Conservation (phyloP, 2,329 filamentous ascomycete genomes). For the Clonostachys rosea region DNA sequence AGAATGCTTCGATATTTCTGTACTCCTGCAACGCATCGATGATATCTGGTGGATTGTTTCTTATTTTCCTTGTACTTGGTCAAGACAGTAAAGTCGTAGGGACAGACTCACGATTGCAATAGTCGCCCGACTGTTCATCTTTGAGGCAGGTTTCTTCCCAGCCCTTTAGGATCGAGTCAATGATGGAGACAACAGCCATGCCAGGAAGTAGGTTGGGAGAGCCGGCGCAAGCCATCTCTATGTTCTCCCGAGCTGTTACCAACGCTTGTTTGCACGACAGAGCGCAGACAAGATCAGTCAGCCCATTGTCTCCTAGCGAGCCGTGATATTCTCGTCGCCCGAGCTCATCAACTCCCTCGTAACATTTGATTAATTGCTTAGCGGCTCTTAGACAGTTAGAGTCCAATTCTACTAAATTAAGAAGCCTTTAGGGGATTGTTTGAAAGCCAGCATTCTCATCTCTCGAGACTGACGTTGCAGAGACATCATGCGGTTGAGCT, state of each 20-base stretch:
- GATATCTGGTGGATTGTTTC: not conserved
- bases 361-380: not conserved
- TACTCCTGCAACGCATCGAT: not conserved
- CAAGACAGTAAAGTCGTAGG: not conserved
- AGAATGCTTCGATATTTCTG: constrained; percentile 2
- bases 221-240: not conserved
- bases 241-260: not conserved
- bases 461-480: too few species aligned
- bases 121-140: constrained; percentile 1
- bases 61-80: too few species aligned
- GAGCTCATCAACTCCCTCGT: not conserved
- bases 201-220: not conserved
- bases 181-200: not conserved
- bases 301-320: not conserved
- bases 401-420: too few species aligned
- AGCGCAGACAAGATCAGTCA: not conserved
- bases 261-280: not conserved
- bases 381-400: too few species aligned
- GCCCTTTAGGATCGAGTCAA: not conserved
- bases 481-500: too few species aligned
- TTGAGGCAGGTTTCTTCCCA: constrained; percentile 5
- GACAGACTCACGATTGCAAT: constrained; percentile 3
- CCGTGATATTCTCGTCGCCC: not conserved
- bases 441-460: too few species aligned
- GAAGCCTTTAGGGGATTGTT: too few species aligned